Percentiles rank a stretch among this genome's conserved stretches.
Conservation (phyloP, 1,139 yeast species). For the Groenewaldozyma sp. region DNA sequence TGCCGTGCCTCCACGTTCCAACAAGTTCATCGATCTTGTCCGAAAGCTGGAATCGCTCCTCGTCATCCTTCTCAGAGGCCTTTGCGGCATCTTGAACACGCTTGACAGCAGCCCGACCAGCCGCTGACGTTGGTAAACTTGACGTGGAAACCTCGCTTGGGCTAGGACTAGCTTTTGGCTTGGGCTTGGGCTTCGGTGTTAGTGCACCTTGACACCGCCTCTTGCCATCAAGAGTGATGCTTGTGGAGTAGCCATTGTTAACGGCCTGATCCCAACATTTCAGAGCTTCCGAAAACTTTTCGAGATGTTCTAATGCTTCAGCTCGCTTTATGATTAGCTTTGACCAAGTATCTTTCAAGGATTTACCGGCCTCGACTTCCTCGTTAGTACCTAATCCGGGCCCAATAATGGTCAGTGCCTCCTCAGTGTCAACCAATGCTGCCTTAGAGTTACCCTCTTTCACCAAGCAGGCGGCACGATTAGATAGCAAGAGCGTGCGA, state of each 20-base stretch:
- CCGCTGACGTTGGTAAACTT: conserved; percentile 24
- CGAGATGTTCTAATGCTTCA: conserved; percentile 74
- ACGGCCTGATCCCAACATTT: conserved; percentile 52
- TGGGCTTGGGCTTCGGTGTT: conserved; percentile 30
- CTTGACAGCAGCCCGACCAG: conserved; percentile 37
- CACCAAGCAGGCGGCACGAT: conserved; percentile 60
- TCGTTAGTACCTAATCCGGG: conserved; percentile 30
- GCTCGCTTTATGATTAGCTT: conserved; percentile 66
- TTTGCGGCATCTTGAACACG: conserved; percentile 41
- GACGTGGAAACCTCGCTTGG: conserved; percentile 16
- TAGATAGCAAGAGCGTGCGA: conserved; percentile 62
- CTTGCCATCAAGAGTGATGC: conserved; percentile 67
- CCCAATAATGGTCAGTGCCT: conserved; percentile 53
- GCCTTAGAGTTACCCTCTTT: conserved; percentile 68
- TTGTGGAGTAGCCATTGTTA: conserved; percentile 56
- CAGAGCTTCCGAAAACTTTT: conserved; percentile 57
- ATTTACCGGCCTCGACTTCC: conserved; percentile 44
- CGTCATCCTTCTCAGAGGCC: conserved; percentile 43
- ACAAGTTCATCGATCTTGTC: conserved; percentile 51
- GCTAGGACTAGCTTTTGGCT: conserved; percentile 22
- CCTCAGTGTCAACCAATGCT: conserved; percentile 45
- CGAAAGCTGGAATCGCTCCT: conserved; percentile 46
- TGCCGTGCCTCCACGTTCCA: conserved; percentile 60
- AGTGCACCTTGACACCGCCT: conserved; percentile 65
- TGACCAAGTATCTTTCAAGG: conserved; percentile 60